Evolutionary conservation across 2,329 filamentous ascomycete genomes (phyloP).

Genomic region (Fusarium siculi): DNA sequence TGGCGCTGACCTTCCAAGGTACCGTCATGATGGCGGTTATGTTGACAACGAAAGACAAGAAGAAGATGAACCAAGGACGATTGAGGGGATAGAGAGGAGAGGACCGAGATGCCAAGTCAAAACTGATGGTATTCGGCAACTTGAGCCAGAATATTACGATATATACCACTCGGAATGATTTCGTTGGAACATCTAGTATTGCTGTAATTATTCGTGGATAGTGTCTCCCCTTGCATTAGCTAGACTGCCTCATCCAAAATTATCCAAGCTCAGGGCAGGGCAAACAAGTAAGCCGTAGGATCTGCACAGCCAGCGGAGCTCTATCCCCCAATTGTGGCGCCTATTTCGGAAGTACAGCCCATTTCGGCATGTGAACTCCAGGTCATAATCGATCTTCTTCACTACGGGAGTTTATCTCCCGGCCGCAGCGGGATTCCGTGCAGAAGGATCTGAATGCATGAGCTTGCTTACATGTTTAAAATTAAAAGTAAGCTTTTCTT

Average conservation of each 20-base stretch:
- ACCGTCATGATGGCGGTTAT: background rate
- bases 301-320: background rate
- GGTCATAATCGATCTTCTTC: rapidly evolving
- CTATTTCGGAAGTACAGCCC: background rate
- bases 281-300: background rate
- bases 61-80: rapidly evolving
- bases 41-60: background rate
- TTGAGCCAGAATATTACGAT: background rate
- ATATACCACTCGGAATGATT: background rate
- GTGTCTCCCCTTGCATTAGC: too few species aligned
- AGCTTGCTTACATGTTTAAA: background rate
- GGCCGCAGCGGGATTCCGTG: background rate
- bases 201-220: background rate
- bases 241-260: background rate
- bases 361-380: background rate
- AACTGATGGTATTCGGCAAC: background rate
- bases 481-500: background rate
- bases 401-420: background rate
- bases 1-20: background rate
- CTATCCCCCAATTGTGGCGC: background rate
- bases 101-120: background rate
- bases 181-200: too few species aligned
- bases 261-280: background rate
- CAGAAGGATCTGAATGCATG: background rate
- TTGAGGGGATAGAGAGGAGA: rapidly evolving